A percentile compares a stretch with the other conserved stretches of the same genome.
These are phyloP conservation scores for Rubia peregrina DNA, from an alignment of 305 asterid species.

Conservation along the genomic window DNA sequence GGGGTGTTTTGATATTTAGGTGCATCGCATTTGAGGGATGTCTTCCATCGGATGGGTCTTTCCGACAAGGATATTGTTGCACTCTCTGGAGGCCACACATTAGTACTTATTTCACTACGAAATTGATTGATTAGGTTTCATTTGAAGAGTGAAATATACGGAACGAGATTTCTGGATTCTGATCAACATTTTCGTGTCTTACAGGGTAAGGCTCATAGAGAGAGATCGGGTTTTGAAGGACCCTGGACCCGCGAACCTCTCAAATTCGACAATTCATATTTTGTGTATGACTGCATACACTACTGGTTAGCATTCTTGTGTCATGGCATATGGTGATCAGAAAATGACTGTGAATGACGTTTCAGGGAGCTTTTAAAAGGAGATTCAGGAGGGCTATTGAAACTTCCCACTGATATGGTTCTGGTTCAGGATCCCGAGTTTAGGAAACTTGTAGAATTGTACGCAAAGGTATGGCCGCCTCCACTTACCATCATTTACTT, in stretches of 20 bases:
- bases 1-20: constrained; percentile 27
- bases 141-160: constrained; percentile 3
- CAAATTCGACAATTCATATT: constrained; percentile 82
- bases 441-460: constrained; percentile 43
- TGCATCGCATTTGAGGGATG: constrained; percentile 58
- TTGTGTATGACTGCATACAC: constrained; percentile 44
- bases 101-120: constrained; percentile 38
- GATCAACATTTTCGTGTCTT: not conserved
- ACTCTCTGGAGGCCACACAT: constrained; percentile 86
- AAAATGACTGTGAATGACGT: constrained; percentile 7
- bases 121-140: not conserved
- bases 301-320: not conserved
- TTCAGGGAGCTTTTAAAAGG: constrained; percentile 69
- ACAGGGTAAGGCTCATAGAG: constrained; percentile 83
- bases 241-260: constrained; percentile 81
- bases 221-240: constrained; percentile 88
- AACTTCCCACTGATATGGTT: constrained; percentile 72
- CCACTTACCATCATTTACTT: too few relatives aligned
- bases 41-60: constrained; percentile 84
- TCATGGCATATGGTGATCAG: not conserved
- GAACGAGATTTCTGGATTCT: not conserved
- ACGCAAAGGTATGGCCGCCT: constrained; percentile 92
- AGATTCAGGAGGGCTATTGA: constrained; percentile 58
- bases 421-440: constrained; percentile 65
- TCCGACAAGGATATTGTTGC: constrained; percentile 76